Conservation (phyloP, 306 rosid species). For the Heteromeles arbutifolia region DNA sequence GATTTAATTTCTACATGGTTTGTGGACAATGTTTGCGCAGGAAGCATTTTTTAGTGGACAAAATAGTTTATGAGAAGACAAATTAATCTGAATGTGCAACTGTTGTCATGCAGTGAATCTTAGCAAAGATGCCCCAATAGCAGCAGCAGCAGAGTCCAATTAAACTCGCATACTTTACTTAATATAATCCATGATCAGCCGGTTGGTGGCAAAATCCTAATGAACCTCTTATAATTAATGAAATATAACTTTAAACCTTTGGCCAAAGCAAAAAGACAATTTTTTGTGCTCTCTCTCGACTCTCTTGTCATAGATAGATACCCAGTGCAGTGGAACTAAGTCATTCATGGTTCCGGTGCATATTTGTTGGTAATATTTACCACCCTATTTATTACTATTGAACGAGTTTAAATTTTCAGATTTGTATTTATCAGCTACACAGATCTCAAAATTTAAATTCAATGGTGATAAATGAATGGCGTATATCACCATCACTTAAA, state of each 20-base stretch:
- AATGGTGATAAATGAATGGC: too few relatives aligned
- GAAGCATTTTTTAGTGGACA: neutral
- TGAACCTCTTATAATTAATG: neutral
- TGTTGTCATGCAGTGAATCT: neutral
- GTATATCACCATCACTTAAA: neutral
- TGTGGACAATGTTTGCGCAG: neutral
- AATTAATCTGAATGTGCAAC: neutral
- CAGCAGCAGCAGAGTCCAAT: too few relatives aligned
- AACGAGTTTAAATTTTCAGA: too few relatives aligned
- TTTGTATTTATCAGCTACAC: too few relatives aligned
- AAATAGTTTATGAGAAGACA: neutral
- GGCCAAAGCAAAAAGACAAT: neutral
- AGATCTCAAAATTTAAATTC: too few relatives aligned
- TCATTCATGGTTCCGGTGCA: neutral
- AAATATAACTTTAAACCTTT: neutral
- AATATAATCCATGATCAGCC: neutral
- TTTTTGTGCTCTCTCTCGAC: too few relatives aligned
- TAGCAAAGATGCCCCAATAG: neutral
- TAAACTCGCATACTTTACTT: neutral
- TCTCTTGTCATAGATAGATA: neutral
- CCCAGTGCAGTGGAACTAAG: neutral
- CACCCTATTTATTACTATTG: too few relatives aligned
- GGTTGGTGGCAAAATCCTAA: neutral
- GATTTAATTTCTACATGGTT: neutral
- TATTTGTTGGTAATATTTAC: too few relatives aligned